Evolutionary conservation across 768 basidiomycete species (phyloP).

Genomic region (Tricholoma flavovirens): DNA sequence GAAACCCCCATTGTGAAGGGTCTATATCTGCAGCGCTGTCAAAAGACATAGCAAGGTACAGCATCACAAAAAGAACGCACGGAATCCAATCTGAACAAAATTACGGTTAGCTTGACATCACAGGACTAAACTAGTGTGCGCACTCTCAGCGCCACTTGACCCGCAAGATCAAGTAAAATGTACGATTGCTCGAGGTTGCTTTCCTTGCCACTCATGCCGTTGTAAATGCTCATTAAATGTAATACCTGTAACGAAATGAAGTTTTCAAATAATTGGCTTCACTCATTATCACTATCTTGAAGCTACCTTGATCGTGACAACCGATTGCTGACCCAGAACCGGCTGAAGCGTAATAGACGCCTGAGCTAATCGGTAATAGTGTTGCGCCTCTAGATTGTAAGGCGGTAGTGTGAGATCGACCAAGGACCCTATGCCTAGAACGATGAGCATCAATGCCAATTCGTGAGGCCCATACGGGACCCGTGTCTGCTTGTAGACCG

Average conservation of each 20-base stretch:
- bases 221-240: conserved; percentile 50
- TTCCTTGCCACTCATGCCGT: conserved; percentile 49
- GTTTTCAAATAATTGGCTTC: not conserved
- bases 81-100: conserved; percentile 34
- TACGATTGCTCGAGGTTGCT: conserved; percentile 43
- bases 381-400: conserved; percentile 45
- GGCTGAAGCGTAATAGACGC: conserved; percentile 43
- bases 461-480: conserved; percentile 42
- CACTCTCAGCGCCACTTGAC: conserved; percentile 45
- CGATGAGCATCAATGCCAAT: conserved; percentile 42
- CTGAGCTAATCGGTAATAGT: conserved; percentile 42
- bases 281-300: not conserved
- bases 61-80: conserved; percentile 22
- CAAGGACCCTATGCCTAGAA: conserved; percentile 43
- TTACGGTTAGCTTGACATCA: conserved; percentile 1
- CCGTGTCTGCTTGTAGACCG: conserved; percentile 34
- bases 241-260: conserved; percentile 25
- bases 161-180: conserved; percentile 40
- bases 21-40: conserved; percentile 34
- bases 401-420: conserved; percentile 41
- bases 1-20: conserved; percentile 45
- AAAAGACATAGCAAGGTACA: not conserved
- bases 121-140: conserved; percentile 7
- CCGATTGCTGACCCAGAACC: conserved; percentile 36
- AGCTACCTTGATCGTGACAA: conserved; percentile 41